Percentiles rank a stretch among this genome's conserved stretches.
Conservation (phyloP, 2,329 filamentous ascomycete species). For the Colletotrichum sidae region DNA sequence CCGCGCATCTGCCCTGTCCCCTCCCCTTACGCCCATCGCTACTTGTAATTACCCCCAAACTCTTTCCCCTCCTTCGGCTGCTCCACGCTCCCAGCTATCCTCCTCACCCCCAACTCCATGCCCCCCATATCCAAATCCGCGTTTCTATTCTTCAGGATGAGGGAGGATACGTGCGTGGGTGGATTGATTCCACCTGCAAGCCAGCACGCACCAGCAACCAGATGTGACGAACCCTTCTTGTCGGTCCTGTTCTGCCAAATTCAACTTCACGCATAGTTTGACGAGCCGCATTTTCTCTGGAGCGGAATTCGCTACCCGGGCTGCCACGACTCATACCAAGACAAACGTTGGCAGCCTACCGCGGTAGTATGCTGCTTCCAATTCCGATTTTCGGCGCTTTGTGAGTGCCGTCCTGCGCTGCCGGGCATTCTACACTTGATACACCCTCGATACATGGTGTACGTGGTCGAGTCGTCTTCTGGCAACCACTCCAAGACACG, state of each 20-base stretch:
- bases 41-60: conserved; percentile 9
- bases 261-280: conserved; percentile 8
- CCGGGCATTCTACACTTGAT: conserved; percentile 10
- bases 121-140: conserved; percentile 24
- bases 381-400: conserved; percentile 12
- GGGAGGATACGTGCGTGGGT: conserved; percentile 34
- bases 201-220: conserved; percentile 32
- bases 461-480: conserved; percentile 27
- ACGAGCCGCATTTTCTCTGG: conserved; percentile 5
- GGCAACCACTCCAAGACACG: conserved; percentile 7
- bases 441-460: conserved; percentile 25
- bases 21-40: conserved; percentile 14
- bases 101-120: conserved; percentile 6
- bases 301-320: background rate
- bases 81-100: conserved; percentile 1
- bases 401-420: conserved; percentile 9
- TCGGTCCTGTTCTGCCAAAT: conserved; percentile 21
- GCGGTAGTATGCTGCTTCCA: too few relatives aligned
- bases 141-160: conserved; percentile 28
- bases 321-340: background rate
- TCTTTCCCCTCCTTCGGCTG: background rate
- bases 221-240: conserved; percentile 36
- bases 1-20: conserved; percentile 9
- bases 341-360: too few relatives aligned
- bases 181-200: conserved; percentile 36